Conservation (phyloP, 1,284 basidiomycete genomes). For the Golubevia sp. region DNA sequence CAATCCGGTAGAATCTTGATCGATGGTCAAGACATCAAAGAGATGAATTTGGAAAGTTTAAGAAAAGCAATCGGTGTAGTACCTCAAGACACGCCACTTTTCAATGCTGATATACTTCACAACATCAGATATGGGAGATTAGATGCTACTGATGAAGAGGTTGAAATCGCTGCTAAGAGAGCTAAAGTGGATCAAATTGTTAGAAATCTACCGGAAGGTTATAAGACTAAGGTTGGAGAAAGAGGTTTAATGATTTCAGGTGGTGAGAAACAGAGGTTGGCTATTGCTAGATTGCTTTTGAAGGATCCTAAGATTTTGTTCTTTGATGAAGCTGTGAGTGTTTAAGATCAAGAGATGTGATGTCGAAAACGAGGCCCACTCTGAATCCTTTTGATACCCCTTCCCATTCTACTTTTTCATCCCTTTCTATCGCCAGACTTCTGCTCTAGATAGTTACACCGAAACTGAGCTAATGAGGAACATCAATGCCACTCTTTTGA, state of each 20-base stretch:
- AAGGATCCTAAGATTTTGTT: conserved; percentile 95
- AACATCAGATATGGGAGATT: conserved; percentile 93
- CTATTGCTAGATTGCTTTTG: conserved; percentile 86
- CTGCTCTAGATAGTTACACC: conserved; percentile 89
- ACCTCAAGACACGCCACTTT: conserved; percentile 95
- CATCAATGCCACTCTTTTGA: conserved; percentile 78
- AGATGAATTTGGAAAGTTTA: conserved; percentile 75
- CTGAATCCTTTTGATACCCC: conserved; percentile 8
- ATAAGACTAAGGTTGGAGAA: conserved; percentile 90
- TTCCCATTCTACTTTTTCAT: not conserved
- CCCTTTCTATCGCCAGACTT: conserved; percentile 70
- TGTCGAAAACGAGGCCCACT: not conserved
- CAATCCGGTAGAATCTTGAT: conserved; percentile 77
- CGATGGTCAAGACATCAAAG: conserved; percentile 82
- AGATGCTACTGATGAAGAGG: conserved; percentile 84
- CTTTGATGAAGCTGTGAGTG: conserved; percentile 91
- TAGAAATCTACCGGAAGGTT: conserved; percentile 79
- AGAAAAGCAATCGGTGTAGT: conserved; percentile 85
- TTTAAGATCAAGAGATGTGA: not conserved
- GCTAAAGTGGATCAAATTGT: conserved; percentile 88
- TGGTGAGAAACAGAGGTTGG: conserved; percentile 94
- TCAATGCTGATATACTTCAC: conserved; percentile 92
- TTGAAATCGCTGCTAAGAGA: conserved; percentile 77
- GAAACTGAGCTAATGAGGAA: conserved; percentile 94
- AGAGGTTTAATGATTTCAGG: conserved; percentile 96